Evolutionary conservation across 1,284 basidiomycete genomes (phyloP).

Genomic region (Schizophyllum commune): DNA sequence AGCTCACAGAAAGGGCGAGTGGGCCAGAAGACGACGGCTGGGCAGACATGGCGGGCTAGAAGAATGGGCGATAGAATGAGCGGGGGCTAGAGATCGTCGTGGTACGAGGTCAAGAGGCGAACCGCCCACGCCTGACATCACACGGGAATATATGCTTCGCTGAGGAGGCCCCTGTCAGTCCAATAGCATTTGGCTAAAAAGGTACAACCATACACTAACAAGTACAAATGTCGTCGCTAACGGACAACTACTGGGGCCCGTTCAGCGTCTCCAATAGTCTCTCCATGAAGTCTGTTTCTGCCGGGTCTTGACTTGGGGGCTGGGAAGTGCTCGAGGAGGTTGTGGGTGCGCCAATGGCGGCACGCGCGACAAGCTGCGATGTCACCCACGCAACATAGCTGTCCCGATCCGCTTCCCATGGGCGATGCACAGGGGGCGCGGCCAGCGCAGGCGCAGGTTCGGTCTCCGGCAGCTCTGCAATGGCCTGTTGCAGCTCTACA

Average conservation of each 20-base stretch:
- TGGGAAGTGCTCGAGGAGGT: background rate
- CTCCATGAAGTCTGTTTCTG: background rate
- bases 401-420: slow-evolving; percentile 59
- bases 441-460: slow-evolving; percentile 27
- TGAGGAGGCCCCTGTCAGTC: background rate
- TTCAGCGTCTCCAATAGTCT: background rate
- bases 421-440: slow-evolving; percentile 20
- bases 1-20: background rate
- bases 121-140: background rate
- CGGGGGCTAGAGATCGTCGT: background rate
- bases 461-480: slow-evolving; percentile 43
- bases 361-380: slow-evolving; percentile 40
- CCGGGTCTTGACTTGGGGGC: background rate
- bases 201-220: background rate
- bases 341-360: slow-evolving; percentile 14
- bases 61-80: background rate
- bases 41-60: background rate
- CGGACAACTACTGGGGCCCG: background rate
- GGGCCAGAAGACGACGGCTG: background rate
- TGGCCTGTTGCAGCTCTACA: slow-evolving; percentile 34
- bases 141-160: background rate
- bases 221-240: background rate
- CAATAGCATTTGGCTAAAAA: background rate
- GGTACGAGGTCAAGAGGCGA: background rate
- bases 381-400: slow-evolving; percentile 68